Base-by-base conservation (phyloP, 371 early-diverging fungal genomes). In the Circinella minor region DNA sequence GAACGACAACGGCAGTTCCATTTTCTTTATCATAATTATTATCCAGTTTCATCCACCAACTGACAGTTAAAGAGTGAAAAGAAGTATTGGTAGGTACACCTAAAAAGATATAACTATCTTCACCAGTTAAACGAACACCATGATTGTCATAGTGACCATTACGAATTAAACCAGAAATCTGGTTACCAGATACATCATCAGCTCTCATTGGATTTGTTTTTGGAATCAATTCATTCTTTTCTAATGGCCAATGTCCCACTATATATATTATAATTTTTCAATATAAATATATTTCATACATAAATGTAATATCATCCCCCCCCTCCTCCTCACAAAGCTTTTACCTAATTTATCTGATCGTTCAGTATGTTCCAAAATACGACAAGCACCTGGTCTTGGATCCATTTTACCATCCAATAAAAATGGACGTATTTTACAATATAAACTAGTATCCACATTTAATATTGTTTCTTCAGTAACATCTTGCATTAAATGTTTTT, bases 21-120 rank as follows among this genome's bases (percentile, higher is more conserved):
- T 71, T 76, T 63, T 72, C 65, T 14, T 74, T 68, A 43, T 62
- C 70, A 8, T 47, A 71, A 0, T 66, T 18, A 20, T 27, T 27
- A 27, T 27, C 27, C 27, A 79, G 75, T 61, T 78, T 79, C 82
- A 85, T 82, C 80, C 81, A 79, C 81, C 82, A 85, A 34, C 78
- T 77, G 1, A 85, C 80, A 13, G 83, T 81, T 47, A 85, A 18
- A 7, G 71, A 43, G 13, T 72, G 66, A 60, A 74, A 34, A 0
- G 49, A 66, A 8, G 74, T 76, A 46, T 73, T 70, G 6, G 69
- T 73, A 3, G 85, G 85, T 55, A 82, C 37, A 3, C 68, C 61
- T 10, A 85, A 61, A 49, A 81, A 82, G 5, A 82, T 63, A 48
- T 85, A 85, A 57, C 76, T 76, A 13, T 73, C 66, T 61, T 74